These are phyloP conservation scores for Meyerozyma elateridarum DNA, from an alignment of 1,139 yeast genomes.

Conservation along the genomic window DNA sequence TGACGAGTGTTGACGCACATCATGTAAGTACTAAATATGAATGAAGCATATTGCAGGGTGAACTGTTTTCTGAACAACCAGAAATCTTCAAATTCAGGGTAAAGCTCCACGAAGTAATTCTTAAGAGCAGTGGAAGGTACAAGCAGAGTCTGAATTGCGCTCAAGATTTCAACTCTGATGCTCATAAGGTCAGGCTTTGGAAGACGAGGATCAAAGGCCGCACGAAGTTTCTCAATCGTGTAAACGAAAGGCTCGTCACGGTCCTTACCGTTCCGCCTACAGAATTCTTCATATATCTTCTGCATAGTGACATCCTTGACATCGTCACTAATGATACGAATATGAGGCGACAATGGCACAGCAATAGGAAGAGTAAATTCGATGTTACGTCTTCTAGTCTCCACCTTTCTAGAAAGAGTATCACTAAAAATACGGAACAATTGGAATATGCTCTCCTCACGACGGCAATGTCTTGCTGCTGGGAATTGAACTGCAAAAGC, in stretches of 20 bases:
- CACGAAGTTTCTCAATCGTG: conserved; percentile 80
- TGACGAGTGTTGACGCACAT: conserved; percentile 91
- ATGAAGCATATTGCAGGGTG: conserved; percentile 93
- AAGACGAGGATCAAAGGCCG: conserved; percentile 87
- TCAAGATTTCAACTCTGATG: conserved; percentile 83
- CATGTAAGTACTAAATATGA: conserved; percentile 89
- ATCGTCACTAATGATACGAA: conserved; percentile 85
- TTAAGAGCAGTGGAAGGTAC: conserved; percentile 84
- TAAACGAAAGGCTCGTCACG: conserved; percentile 90
- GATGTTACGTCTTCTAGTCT: conserved; percentile 80
- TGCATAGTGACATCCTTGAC: conserved; percentile 75
- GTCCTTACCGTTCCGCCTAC: conserved; percentile 67
- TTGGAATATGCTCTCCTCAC: conserved; percentile 93
- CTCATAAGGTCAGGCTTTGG: conserved; percentile 91
- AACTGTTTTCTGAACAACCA: conserved; percentile 97
- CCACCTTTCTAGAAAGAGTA: conserved; percentile 73
- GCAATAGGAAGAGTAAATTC: conserved; percentile 88
- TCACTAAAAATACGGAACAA: conserved; percentile 84
- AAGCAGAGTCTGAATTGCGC: conserved; percentile 81
- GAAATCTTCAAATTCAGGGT: conserved; percentile 82
- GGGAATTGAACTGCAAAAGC: conserved; percentile 97
- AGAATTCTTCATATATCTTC: conserved; percentile 82
- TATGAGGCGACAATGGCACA: conserved; percentile 91
- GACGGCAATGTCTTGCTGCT: conserved; percentile 93
- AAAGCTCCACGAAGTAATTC: conserved; percentile 58